Evolutionary conservation across 306 rosid species (phyloP).

Genomic region (cucumber (Cucumis sativus)): Cucumber_9930_V3 NC_026659.2:30095001-30095500

Average conservation of each 20-base stretch:
- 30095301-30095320: background rate
- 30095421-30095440: no score
- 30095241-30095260: background rate
- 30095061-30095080: background rate
- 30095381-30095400: background rate
- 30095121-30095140: no score
- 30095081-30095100: no score
- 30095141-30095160: background rate
- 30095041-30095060: background rate
- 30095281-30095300: background rate
- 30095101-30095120: no score
- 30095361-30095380: constrained; percentile 1
- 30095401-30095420: background rate
- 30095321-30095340: background rate
- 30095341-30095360: background rate
- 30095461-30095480: no score
- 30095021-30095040: background rate
- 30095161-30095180: no score
- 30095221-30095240: background rate
- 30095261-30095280: background rate
- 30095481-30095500: no score
- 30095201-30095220: no score
- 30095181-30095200: no score
- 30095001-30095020: background rate
- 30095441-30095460: no score